These are phyloP conservation scores for Saturnispora dispora DNA, from an alignment of 805 yeast species.

Conservation along the genomic window DNA sequence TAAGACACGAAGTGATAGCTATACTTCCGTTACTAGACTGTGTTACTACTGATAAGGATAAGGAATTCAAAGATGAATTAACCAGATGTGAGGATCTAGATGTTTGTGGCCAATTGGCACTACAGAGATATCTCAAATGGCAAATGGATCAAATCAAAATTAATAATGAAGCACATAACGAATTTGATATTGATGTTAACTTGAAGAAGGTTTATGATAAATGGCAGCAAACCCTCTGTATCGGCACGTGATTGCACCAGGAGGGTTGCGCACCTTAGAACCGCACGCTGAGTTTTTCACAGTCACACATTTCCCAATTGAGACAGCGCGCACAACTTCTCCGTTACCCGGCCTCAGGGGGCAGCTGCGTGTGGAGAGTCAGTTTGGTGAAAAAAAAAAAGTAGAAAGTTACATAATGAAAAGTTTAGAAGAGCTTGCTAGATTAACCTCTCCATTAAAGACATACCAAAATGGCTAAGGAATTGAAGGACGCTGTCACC, in stretches of 20 bases:
- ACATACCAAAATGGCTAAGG: conserved; percentile 33
- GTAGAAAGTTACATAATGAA: background rate
- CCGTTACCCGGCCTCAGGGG: conserved; percentile 3
- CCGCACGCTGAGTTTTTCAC: background rate
- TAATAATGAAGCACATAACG: background rate
- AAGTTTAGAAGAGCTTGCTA: background rate
- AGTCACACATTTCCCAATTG: background rate
- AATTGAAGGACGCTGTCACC: conserved; percentile 98
- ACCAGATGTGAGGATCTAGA: background rate
- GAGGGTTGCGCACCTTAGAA: background rate
- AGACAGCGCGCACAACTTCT: background rate
- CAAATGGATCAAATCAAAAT: background rate
- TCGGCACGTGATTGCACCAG: background rate
- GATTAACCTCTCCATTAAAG: background rate
- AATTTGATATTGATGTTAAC: background rate
- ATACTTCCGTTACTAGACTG: background rate
- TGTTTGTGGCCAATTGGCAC: background rate
- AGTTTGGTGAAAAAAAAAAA: background rate
- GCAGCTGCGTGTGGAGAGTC: background rate
- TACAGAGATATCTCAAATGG: background rate
- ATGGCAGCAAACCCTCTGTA: background rate
- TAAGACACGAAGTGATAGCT: background rate
- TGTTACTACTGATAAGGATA: background rate
- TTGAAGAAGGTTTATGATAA: background rate
- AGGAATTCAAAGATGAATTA: background rate